Evolutionary conservation across 257 asterid genomes (phyloP).

Genomic region (Solanum virginianum): DNA sequence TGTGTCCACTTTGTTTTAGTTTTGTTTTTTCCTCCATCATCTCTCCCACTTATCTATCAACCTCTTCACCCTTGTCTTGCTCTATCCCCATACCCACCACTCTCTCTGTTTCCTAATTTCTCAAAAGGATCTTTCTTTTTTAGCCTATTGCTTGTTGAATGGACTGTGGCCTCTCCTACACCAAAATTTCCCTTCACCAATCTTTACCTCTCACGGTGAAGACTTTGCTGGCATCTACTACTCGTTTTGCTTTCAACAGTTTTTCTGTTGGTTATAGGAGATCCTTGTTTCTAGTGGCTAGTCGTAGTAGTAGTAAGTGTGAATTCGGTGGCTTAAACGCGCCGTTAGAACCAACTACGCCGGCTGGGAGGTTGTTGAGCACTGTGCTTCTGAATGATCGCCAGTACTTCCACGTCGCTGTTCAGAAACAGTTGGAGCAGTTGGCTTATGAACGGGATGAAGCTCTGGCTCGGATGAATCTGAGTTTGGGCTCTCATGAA

Average conservation of each 20-base stretch:
- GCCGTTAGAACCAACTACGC: constrained; percentile 65
- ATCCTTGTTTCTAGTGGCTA: constrained; percentile 15
- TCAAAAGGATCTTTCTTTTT: not conserved
- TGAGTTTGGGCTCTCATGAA: constrained; percentile 57
- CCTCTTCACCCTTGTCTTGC: not conserved
- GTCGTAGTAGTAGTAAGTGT: constrained; percentile 19
- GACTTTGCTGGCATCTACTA: not conserved
- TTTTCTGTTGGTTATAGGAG: constrained; percentile 14
- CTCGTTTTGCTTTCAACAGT: not conserved
- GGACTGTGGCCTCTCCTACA: constrained; percentile 40
- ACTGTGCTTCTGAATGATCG: constrained; percentile 52
- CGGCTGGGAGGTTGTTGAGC: constrained; percentile 48
- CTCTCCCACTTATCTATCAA: not conserved
- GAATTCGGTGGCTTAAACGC: constrained; percentile 48
- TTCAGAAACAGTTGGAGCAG: constrained; percentile 40
- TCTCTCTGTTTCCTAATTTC: not conserved
- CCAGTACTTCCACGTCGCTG: constrained; percentile 32
- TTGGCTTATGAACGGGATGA: constrained; percentile 39
- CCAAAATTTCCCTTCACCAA: constrained; percentile 5
- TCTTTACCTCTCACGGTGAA: constrained; percentile 2
- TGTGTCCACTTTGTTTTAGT: not conserved
- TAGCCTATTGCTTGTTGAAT: constrained; percentile 25
- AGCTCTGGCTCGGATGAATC: constrained; percentile 44
- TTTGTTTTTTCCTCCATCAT: not conserved
- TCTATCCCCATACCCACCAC: not conserved